These are phyloP conservation scores for Calonectria henricotiae DNA, from an alignment of 2,329 filamentous ascomycete genomes.

Conservation along the genomic window DNA sequence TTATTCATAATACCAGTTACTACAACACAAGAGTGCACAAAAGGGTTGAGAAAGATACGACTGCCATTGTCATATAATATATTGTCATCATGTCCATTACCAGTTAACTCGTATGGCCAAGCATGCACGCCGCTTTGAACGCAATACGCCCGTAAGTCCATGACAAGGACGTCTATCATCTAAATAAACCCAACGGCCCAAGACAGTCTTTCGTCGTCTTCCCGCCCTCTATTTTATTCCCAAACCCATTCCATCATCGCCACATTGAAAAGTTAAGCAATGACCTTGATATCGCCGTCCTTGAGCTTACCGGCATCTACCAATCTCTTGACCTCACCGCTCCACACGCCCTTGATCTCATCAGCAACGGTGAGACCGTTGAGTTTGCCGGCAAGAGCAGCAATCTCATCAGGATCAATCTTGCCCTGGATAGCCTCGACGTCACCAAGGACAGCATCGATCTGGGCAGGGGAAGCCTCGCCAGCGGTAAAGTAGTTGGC, in stretches of 20 bases:
- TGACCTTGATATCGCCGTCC: slow-evolving; percentile 83
- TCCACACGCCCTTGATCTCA: slow-evolving; percentile 90
- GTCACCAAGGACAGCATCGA: slow-evolving; percentile 87
- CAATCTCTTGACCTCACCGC: slow-evolving; percentile 83
- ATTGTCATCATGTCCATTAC: slow-evolving; percentile 30
- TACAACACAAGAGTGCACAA: too few species aligned
- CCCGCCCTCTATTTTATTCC: slow-evolving; percentile 41
- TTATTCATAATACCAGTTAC: too few species aligned
- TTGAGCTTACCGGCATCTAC: slow-evolving; percentile 89
- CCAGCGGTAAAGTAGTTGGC: slow-evolving; percentile 94
- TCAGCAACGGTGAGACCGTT: slow-evolving; percentile 83
- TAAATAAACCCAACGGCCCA: slow-evolving; percentile 27
- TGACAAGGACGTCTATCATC: slow-evolving; percentile 28
- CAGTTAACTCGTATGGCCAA: slow-evolving; percentile 25
- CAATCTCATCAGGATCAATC: slow-evolving; percentile 93
- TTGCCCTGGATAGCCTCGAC: slow-evolving; percentile 90
- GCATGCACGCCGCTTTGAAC: slow-evolving; percentile 20
- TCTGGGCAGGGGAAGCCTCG: slow-evolving; percentile 81
- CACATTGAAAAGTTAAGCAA: slow-evolving; percentile 59
- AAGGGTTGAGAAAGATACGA: not conserved
- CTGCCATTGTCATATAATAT: slow-evolving; percentile 2
- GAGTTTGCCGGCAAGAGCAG: slow-evolving; percentile 85
- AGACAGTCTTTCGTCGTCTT: slow-evolving; percentile 25
- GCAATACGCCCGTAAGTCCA: slow-evolving; percentile 23
- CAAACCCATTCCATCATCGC: slow-evolving; percentile 43